These are phyloP conservation scores for Aspergillus phoenicis DNA, from an alignment of 2,329 filamentous ascomycete species.

Conservation along the genomic window DNA sequence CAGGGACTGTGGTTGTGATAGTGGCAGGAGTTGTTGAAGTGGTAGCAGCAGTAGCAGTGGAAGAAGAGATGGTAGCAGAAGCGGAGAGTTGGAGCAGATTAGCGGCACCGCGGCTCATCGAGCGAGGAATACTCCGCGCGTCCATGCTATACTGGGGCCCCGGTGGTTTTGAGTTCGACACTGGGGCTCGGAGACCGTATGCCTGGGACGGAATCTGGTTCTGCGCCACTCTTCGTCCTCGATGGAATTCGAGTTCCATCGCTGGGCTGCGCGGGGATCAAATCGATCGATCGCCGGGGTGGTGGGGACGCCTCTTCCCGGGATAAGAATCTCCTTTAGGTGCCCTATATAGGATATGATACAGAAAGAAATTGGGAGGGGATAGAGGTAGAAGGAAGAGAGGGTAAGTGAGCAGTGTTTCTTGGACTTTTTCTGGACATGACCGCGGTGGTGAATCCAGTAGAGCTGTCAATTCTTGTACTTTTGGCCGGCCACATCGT, in stretches of 20 bases:
- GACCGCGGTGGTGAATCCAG: background rate
- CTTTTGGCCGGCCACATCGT: conserved; percentile 3
- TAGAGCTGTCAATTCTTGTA: conserved; percentile 24
- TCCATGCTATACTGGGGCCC: conserved; percentile 5
- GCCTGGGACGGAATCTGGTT: background rate
- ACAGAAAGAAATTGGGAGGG: background rate
- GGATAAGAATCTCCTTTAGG: background rate
- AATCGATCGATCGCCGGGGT: background rate
- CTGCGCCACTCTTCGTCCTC: conserved; percentile 2
- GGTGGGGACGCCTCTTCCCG: background rate
- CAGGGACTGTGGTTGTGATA: no score
- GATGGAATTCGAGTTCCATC: background rate
- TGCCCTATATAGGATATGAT: background rate
- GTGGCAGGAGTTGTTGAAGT: no score
- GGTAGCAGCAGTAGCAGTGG: background rate
- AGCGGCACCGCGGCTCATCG: conserved; percentile 1
- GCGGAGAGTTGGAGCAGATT: background rate
- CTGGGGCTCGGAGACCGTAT: conserved; percentile 1
- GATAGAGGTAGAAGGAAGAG: background rate
- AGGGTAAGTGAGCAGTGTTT: background rate
- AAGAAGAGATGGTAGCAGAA: background rate
- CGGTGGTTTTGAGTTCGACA: conserved; percentile 4
- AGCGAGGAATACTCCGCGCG: conserved; percentile 6
- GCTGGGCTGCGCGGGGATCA: background rate
- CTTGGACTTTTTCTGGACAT: background rate